Evolutionary conservation across 2,329 filamentous ascomycete genomes (phyloP).

Genomic region (Podosphaera xanthii): DNA sequence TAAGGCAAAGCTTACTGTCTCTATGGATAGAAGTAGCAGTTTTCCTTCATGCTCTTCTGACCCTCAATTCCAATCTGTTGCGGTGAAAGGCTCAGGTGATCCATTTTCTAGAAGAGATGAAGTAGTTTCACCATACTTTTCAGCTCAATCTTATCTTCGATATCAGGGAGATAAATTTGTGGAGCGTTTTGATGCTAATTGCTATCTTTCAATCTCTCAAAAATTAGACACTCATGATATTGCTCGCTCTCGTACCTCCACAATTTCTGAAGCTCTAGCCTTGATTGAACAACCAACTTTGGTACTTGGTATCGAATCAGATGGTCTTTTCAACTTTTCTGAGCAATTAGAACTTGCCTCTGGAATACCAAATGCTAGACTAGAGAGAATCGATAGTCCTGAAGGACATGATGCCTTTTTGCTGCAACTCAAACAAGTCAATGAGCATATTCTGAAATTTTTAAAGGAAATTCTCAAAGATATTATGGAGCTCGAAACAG

Average conservation of each 20-base stretch:
- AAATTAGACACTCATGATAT: constrained; percentile 96
- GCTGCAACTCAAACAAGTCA: constrained; percentile 93
- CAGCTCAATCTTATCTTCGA: constrained; percentile 86
- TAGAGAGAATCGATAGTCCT: constrained; percentile 76
- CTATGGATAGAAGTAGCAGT: no score
- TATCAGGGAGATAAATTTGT: constrained; percentile 97
- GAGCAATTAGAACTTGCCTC: constrained; percentile 84
- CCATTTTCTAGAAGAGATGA: constrained; percentile 9
- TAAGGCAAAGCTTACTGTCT: no score
- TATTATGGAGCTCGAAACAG: constrained; percentile 48
- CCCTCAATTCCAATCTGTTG: constrained; percentile 47
- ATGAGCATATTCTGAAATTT: constrained; percentile 65
- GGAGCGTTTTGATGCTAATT: constrained; percentile 91
- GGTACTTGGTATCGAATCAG: constrained; percentile 82
- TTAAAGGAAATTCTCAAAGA: constrained; percentile 63
- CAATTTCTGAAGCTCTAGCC: constrained; percentile 50
- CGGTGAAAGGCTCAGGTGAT: no score
- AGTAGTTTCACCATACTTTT: constrained; percentile 62
- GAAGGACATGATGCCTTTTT: constrained; percentile 95
- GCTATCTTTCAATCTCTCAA: constrained; percentile 94
- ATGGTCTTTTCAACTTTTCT: constrained; percentile 89
- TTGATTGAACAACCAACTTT: constrained; percentile 74
- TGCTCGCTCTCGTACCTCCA: constrained; percentile 41
- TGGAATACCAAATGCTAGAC: constrained; percentile 50
- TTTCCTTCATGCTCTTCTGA: constrained; percentile 24